phyloP scores from a whole-genome alignment of 495 filamentous ascomycete species.

The Barbatosphaeria neglecta region DNA sequence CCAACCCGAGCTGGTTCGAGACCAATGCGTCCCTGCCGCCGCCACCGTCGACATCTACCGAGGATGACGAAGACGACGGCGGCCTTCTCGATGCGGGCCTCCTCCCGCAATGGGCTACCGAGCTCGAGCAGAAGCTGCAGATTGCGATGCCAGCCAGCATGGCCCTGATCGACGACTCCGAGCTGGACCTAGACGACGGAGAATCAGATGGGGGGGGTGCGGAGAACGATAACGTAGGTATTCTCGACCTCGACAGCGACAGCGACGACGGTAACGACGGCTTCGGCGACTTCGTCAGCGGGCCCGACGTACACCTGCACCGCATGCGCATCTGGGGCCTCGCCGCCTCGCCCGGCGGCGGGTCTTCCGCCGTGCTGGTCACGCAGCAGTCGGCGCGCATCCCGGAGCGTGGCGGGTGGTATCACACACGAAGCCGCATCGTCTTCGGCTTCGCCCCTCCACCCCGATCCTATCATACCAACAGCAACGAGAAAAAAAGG shows the following conservation, averaged over 20 bases:
- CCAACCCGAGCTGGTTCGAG: slow-evolving; percentile 32
- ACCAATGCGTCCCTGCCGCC: slow-evolving; percentile 17
- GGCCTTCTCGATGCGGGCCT: too few relatives aligned
- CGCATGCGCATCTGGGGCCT: slow-evolving; percentile 35
- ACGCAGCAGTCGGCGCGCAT: slow-evolving; percentile 24
- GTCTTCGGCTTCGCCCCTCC: slow-evolving; percentile 23
- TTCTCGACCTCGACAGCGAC: slow-evolving; percentile 9
- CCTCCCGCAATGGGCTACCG: slow-evolving; percentile 26
- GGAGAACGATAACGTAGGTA: slow-evolving; percentile 9
- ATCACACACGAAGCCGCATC: slow-evolving; percentile 24
- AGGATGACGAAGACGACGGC: not conserved
- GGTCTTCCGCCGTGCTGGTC: slow-evolving; percentile 26
- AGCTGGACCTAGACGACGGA: slow-evolving; percentile 12
- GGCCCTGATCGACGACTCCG: slow-evolving; percentile 7
- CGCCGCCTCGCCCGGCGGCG: slow-evolving; percentile 28
- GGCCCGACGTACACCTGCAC: slow-evolving; percentile 25
- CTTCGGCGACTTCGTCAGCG: slow-evolving; percentile 8
- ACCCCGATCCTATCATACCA: too few relatives aligned
- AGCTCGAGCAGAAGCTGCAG: slow-evolving; percentile 28
- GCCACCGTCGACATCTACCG: slow-evolving; percentile 8
- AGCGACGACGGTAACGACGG: slow-evolving; percentile 5
- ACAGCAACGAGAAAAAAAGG: too few relatives aligned
- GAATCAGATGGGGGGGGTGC: slow-evolving; percentile 10
- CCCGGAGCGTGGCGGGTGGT: slow-evolving; percentile 30
- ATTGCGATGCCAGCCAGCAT: slow-evolving; percentile 17